Conservation (phyloP, 495 filamentous ascomycete genomes). For the Hypomontagnella monticulosa region DNA sequence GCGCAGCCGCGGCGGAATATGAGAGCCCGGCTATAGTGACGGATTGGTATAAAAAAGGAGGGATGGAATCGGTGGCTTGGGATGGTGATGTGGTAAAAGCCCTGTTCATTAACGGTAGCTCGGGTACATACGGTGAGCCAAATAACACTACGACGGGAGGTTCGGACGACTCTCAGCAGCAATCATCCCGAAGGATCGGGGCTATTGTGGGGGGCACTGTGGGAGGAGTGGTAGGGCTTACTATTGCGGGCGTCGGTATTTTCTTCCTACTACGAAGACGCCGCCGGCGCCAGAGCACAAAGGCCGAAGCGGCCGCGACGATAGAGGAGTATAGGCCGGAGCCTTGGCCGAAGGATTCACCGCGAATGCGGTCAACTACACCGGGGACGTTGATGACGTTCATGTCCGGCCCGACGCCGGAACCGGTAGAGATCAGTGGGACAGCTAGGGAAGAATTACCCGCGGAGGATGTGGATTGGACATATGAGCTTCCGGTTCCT, state of each 20-base stretch:
- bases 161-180: conserved; percentile 12
- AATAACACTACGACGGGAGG: not conserved
- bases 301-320: conserved; percentile 10
- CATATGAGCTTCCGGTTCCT: conserved; percentile 44
- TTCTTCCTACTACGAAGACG: conserved; percentile 27
- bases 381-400: conserved; percentile 32
- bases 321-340: conserved; percentile 44
- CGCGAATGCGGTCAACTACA: conserved; percentile 35
- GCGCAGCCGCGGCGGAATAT: conserved; percentile 48
- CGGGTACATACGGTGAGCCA: conserved; percentile 6
- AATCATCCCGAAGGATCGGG: conserved; percentile 16
- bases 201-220: conserved; percentile 39
- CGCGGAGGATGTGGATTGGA: conserved; percentile 36
- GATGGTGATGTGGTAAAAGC: conserved; percentile 31
- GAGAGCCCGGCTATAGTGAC: conserved; percentile 42
- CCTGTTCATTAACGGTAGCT: conserved; percentile 38
- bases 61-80: conserved; percentile 43
- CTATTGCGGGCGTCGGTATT: conserved; percentile 6
- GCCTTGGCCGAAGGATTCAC: conserved; percentile 44
- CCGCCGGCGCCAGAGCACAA: conserved; percentile 18
- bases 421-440: conserved; percentile 28
- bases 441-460: conserved; percentile 36
- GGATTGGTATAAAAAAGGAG: conserved; percentile 47
- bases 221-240: conserved; percentile 29
- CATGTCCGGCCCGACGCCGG: conserved; percentile 15